A percentile compares a stretch with the other conserved stretches of the same genome.
Evolutionary conservation across 2,329 filamentous ascomycete species (phyloP).

Genomic region (Neofusicoccum laricinum): DNA sequence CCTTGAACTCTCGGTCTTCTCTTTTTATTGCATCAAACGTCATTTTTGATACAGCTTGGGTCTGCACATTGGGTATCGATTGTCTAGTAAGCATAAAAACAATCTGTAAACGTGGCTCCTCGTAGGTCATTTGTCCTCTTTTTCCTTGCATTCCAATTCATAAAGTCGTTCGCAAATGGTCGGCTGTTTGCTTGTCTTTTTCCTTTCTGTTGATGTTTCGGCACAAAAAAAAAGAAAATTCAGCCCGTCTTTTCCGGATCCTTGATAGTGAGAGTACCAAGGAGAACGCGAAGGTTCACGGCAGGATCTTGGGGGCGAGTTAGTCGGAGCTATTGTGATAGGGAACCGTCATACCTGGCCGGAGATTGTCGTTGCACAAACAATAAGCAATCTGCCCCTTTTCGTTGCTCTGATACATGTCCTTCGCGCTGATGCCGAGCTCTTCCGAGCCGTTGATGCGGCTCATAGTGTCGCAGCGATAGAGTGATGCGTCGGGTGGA

Average conservation of each 20-base stretch:
- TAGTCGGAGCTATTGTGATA: background rate
- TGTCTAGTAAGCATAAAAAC: background rate
- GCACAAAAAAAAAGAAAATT: background rate
- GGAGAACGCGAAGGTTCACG: background rate
- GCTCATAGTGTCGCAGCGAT: constrained; percentile 8
- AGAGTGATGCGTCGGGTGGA: background rate
- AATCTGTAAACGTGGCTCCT: background rate
- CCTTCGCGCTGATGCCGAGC: background rate
- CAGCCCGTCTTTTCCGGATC: background rate
- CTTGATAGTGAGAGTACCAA: background rate
- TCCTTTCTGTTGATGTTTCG: no score
- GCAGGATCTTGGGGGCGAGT: background rate
- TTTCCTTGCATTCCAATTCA: background rate
- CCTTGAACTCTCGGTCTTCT: no score
- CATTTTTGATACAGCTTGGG: background rate
- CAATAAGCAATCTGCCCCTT: constrained; percentile 9
- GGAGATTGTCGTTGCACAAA: background rate
- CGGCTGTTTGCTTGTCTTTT: background rate
- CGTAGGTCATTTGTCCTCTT: background rate
- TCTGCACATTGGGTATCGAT: background rate
- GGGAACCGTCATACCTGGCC: background rate
- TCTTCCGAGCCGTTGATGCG: background rate
- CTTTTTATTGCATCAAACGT: background rate
- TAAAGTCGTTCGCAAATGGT: background rate
- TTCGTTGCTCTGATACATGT: constrained; percentile 10